Base-by-base conservation (phyloP, 768 basidiomycete genomes). In the Lactifluus volemus region DNA sequence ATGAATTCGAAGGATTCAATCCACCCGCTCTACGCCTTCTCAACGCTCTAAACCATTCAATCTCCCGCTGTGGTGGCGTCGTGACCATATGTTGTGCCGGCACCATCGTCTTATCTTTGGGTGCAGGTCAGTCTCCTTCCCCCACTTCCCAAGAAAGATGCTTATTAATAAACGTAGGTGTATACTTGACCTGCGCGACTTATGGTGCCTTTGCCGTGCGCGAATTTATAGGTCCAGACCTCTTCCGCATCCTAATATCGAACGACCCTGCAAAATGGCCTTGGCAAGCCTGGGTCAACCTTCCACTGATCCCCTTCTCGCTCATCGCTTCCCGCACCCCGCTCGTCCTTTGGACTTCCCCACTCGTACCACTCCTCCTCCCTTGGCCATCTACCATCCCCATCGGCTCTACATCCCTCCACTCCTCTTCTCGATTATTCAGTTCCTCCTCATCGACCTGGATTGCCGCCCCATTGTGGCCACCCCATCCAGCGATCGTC, bases 221-320 rank as follows among this genome's bases (percentile, higher is more conserved):
- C 48, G 77, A 84, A 64, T 87, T 88, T 63, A 74, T 92, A 44
- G 89, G 89, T 7, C 71, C 77, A 67, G 86, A 90, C 82, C 67
- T 72, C 67, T 73, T 59, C 59, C 67, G 83, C 53, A 63, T 82
- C 19, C 75, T 90, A 38, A 71, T 91, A 15, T 83, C 86, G 0
- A 79, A 86, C 62, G 85, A 91, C 67, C 84, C 84, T 1, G 73
- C 75, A 44, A 81, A 84, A 55, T 92, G 89, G 89, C 84, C 86
- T 1, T 84, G 83, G 81, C 81, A 84, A 49, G 85, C 87, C 41
- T 88, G 80, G 73, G 70, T 89, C 68, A 85, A 90, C 69, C 82
- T 92, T 15, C 88, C 87, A 7, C 71, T 86, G 38, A 78, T 92
- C 44, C 88, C 89, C 0, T 69, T 89, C 48, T 77, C 80, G 30